phyloP scores from a whole-genome alignment of 139 green algal genomes.

The Limnomonas spitsbergensis region DNA sequence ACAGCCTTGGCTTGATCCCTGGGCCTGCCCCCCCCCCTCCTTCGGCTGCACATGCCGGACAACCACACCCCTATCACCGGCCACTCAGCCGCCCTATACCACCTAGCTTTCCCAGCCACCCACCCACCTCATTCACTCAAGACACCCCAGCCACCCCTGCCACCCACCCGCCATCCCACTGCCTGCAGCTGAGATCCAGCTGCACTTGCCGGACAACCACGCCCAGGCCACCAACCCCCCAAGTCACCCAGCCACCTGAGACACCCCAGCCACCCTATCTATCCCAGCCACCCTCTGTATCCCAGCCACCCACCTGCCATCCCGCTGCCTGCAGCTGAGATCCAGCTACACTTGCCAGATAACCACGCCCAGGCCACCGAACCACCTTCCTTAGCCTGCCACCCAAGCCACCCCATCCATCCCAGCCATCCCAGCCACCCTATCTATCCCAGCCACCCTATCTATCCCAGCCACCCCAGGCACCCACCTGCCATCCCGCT shows the following conservation, averaged over 20 bases:
- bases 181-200: constrained; percentile 90
- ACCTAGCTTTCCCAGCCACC: too few species aligned
- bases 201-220: too few species aligned
- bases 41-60: constrained; percentile 81
- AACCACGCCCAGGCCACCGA: too few species aligned
- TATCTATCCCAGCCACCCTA: not conserved
- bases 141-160: not conserved
- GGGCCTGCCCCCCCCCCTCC: constrained; percentile 18
- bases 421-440: too few species aligned
- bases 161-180: constrained; percentile 48
- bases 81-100: too few species aligned
- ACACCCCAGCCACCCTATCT: not conserved
- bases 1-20: too few species aligned
- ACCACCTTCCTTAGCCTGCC: too few species aligned
- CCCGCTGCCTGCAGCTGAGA: not conserved
- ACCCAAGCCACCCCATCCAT: too few species aligned
- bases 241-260: too few species aligned
- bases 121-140: not conserved
- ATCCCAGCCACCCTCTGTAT: not conserved
- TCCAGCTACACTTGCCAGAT: too few species aligned
- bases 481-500: constrained; percentile 56
- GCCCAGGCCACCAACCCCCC: too few species aligned
- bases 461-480: not conserved
- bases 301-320: not conserved
- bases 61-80: too few species aligned